These are phyloP conservation scores for Penicillium fimorum DNA, from an alignment of 495 filamentous ascomycete species.

Conservation along the genomic window DNA sequence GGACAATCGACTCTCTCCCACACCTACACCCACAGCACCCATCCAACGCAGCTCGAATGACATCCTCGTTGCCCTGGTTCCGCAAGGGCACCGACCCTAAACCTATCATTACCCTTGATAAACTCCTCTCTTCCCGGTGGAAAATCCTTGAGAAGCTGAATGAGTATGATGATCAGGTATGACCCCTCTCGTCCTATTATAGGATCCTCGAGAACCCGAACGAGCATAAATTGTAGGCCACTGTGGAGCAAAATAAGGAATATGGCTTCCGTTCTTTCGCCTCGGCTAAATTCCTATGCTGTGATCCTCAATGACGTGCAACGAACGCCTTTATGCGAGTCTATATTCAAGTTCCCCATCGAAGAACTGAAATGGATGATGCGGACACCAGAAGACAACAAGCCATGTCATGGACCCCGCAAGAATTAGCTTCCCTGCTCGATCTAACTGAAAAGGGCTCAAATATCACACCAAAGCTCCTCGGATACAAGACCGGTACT, in stretches of 20 bases:
- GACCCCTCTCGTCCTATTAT: not conserved
- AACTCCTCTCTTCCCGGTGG: too few relatives aligned
- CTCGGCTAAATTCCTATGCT: too few relatives aligned
- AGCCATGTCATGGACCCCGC: conserved; percentile 11
- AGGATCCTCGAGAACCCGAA: conserved; percentile 12
- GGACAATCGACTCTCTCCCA: too few relatives aligned
- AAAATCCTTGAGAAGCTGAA: too few relatives aligned
- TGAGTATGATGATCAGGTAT: too few relatives aligned
- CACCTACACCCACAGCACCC: too few relatives aligned
- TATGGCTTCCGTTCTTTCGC: too few relatives aligned
- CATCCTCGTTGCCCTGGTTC: too few relatives aligned
- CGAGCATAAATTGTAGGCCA: conserved; percentile 4
- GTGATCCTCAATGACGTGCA: too few relatives aligned
- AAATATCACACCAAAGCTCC: conserved; percentile 13
- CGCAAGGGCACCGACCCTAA: too few relatives aligned
- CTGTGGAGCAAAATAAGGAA: not conserved
- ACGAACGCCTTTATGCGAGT: conserved; percentile 10
- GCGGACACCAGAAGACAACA: conserved; percentile 14
- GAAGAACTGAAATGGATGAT: conserved; percentile 16
- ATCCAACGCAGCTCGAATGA: too few relatives aligned
- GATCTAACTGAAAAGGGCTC: conserved; percentile 9
- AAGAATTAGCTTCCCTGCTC: conserved; percentile 13
- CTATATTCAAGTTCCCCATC: conserved; percentile 18
- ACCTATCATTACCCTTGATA: too few relatives aligned
- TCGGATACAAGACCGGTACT: conserved; percentile 13